phyloP scores from a whole-genome alignment of 2,329 filamentous ascomycete genomes.

The Hyphodiscus sp. region DNA sequence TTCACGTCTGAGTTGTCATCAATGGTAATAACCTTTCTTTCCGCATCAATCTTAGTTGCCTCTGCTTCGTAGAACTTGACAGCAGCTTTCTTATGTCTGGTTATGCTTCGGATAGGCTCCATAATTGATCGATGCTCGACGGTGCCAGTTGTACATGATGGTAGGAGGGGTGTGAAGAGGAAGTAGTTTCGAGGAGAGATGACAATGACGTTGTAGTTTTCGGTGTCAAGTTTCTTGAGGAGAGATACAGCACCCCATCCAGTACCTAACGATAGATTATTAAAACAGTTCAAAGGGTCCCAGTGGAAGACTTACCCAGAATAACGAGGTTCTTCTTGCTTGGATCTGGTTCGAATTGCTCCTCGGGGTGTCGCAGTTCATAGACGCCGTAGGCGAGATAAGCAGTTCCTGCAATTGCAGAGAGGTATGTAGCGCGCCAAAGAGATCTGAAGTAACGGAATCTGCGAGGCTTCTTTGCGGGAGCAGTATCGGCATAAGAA shows the following conservation, averaged over 20 bases:
- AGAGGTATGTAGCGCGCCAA: conserved; percentile 78
- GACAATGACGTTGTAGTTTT: conserved; percentile 98
- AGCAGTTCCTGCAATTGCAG: conserved; percentile 59
- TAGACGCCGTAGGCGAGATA: conserved; percentile 80
- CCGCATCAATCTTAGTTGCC: conserved; percentile 88
- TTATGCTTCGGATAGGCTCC: conserved; percentile 95
- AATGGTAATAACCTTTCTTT: conserved; percentile 82
- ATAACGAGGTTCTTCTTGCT: conserved; percentile 95
- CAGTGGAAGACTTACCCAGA: conserved; percentile 55
- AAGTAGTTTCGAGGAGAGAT: conserved; percentile 99
- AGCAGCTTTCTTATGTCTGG: conserved; percentile 86
- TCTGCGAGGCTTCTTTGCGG: conserved; percentile 47
- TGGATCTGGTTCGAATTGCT: conserved; percentile 74
- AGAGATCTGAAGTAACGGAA: conserved; percentile 70
- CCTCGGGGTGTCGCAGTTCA: conserved; percentile 69
- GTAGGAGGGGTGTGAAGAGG: conserved; percentile 95
- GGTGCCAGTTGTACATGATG: conserved; percentile 93
- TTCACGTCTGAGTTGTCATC: conserved; percentile 91
- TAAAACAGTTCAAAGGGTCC: background rate
- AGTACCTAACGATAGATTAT: conserved; percentile 54
- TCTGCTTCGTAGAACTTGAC: conserved; percentile 99
- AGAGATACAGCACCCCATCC: conserved; percentile 96
- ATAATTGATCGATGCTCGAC: conserved; percentile 99
- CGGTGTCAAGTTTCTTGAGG: conserved; percentile 96
- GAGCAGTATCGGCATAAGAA: conserved; percentile 35